Evolutionary conservation across 2,329 filamentous ascomycete species (phyloP).

Genomic region (Epichloe baconii): DNA sequence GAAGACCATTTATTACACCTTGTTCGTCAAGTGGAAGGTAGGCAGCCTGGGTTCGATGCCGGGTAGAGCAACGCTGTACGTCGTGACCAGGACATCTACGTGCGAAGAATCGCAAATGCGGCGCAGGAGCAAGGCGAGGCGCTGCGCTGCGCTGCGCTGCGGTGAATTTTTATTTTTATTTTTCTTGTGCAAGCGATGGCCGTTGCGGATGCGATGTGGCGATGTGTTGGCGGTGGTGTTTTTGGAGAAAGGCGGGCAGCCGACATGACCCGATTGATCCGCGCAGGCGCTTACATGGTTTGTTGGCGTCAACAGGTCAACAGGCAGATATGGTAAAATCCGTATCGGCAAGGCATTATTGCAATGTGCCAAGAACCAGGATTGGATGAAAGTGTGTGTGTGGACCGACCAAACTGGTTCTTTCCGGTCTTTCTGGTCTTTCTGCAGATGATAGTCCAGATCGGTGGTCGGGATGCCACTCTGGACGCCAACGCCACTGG

Average conservation of each 20-base stretch:
- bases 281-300: neutral
- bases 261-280: neutral
- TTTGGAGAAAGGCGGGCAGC: neutral
- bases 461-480: no score
- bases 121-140: neutral
- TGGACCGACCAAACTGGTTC: no score
- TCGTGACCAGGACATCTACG: neutral
- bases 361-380: neutral
- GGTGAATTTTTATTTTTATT: no score
- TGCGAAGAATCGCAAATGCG: no score
- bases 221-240: neutral
- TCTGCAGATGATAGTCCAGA: no score
- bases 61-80: neutral
- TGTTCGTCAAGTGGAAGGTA: no score
- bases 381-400: no score
- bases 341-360: neutral
- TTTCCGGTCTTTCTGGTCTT: no score
- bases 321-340: no score
- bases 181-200: neutral
- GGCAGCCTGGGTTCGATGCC: no score
- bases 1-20: neutral
- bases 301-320: no score
- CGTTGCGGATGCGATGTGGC: neutral
- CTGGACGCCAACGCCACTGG: no score
- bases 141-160: neutral